phyloP scores from a whole-genome alignment of 306 rosid genomes.

The Malus sieversii region DNA sequence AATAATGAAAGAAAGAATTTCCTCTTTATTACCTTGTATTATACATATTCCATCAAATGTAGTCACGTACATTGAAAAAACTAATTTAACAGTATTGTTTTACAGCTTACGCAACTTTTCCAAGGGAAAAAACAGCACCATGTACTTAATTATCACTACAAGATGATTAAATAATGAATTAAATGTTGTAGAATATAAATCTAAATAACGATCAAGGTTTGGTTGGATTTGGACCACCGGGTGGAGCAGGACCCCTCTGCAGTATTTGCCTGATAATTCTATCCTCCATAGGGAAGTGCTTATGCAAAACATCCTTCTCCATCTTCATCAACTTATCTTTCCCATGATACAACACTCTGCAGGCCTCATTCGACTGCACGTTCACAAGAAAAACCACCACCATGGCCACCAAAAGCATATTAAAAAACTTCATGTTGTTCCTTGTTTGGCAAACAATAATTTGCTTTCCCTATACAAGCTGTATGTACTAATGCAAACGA shows the following conservation, averaged over 20 bases:
- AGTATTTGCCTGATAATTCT: neutral
- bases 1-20: neutral
- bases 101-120: neutral
- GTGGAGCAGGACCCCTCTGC: neutral
- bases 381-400: neutral
- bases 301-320: neutral
- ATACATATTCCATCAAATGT: too few species aligned
- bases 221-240: neutral
- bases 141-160: neutral
- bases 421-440: neutral
- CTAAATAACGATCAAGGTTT: neutral
- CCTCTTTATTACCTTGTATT: neutral
- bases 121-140: neutral
- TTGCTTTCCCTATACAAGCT: neutral
- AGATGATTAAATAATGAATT: neutral
- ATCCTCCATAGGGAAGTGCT: neutral
- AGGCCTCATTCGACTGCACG: conserved; percentile 5
- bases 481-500: neutral
- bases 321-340: neutral
- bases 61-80: neutral
- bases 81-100: too few species aligned
- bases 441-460: neutral
- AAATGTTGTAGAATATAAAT: neutral
- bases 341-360: conserved; percentile 1
- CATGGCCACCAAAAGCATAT: neutral